These are phyloP conservation scores for Wickerhamiella lipophila DNA, from an alignment of 805 yeast genomes.

Conservation along the genomic window DNA sequence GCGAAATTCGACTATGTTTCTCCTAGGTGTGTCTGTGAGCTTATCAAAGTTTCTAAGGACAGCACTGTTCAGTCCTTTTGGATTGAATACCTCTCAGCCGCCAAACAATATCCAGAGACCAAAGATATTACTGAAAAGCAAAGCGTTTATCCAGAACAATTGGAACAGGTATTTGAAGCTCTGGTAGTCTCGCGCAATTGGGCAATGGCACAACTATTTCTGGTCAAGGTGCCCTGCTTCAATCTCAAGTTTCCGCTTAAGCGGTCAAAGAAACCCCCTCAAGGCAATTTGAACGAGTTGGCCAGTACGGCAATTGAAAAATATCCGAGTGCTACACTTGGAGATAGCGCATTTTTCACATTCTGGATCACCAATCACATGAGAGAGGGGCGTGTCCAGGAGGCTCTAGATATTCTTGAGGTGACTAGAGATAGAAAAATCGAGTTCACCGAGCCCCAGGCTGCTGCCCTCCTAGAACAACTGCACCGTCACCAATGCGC, in stretches of 20 bases:
- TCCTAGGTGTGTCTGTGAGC: slow-evolving; percentile 12
- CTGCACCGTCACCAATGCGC: not conserved
- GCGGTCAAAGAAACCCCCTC: not conserved
- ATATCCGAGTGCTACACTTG: slow-evolving; percentile 13
- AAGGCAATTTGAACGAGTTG: slow-evolving; percentile 1
- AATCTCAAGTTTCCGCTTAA: not conserved
- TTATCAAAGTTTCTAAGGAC: slow-evolving; percentile 10
- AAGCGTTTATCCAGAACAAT: not conserved
- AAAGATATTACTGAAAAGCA: slow-evolving; percentile 1
- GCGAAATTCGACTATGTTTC: slow-evolving; percentile 4
- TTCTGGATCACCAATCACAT: slow-evolving; percentile 12
- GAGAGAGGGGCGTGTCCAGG: slow-evolving; percentile 1
- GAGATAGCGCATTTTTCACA: slow-evolving; percentile 1
- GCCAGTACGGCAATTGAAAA: slow-evolving; percentile 6
- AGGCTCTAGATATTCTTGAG: slow-evolving; percentile 12
- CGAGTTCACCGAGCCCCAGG: not conserved
- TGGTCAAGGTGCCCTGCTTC: not conserved
- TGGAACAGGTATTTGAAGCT: not conserved
- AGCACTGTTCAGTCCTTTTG: not conserved
- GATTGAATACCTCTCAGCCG: slow-evolving; percentile 1
- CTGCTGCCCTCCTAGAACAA: not conserved
- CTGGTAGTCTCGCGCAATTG: not conserved
- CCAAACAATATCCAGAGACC: not conserved
- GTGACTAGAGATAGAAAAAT: slow-evolving; percentile 1
- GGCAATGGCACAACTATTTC: not conserved